Conservation (phyloP, 176 grass and related monocot species). For the Poa pratensis region DNA sequence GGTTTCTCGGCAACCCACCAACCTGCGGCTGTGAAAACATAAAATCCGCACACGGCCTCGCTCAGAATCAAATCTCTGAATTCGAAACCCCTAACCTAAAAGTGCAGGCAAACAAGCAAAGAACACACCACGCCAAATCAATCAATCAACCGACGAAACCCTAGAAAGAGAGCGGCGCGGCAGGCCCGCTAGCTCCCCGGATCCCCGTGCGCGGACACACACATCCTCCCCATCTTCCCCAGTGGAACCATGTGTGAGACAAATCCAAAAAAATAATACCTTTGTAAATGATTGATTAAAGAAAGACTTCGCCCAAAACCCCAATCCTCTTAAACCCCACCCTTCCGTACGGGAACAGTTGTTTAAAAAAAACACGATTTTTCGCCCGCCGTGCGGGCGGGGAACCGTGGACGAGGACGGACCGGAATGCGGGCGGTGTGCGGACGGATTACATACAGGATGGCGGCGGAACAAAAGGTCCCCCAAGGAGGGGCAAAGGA, state of each 20-base stretch:
- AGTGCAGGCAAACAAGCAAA: neutral
- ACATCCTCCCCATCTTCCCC: neutral
- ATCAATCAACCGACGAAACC: neutral
- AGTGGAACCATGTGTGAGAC: neutral
- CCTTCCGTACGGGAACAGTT: neutral
- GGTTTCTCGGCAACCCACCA: neutral
- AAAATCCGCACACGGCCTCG: neutral
- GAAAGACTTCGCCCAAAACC: neutral
- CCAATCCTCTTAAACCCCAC: neutral
- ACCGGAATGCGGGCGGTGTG: neutral
- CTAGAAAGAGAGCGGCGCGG: neutral
- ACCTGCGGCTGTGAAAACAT: neutral
- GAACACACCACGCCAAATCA: neutral
- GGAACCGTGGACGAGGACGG: neutral
- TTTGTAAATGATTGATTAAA: neutral
- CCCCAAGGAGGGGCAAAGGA: neutral
- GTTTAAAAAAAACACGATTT: neutral
- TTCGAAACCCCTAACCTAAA: neutral
- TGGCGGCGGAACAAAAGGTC: neutral
- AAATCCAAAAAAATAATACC: neutral
- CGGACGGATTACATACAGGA: neutral
- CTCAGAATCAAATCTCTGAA: neutral
- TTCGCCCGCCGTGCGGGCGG: neutral
- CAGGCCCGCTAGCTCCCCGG: neutral
- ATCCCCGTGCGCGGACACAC: neutral